phyloP scores from a whole-genome alignment of 2,329 filamentous ascomycete species.

The Talaromyces atroroseus region DNA sequence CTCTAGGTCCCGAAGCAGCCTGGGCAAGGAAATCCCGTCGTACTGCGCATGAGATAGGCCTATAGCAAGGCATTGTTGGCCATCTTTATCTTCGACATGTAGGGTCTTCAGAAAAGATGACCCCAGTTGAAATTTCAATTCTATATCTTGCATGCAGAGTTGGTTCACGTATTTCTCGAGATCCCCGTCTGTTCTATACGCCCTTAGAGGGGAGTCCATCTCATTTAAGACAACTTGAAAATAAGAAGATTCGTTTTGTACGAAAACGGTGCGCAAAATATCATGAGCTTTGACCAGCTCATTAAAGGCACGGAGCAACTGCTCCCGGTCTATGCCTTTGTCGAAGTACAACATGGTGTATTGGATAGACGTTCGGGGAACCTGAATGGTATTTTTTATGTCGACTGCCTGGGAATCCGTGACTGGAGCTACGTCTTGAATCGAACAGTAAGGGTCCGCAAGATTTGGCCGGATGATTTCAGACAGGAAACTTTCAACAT shows the following conservation, averaged over 20 bases:
- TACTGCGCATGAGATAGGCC: conserved; percentile 63
- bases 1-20: conserved; percentile 54
- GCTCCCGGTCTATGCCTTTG: conserved; percentile 41
- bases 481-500: conserved; percentile 34
- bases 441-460: conserved; percentile 41
- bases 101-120: neutral
- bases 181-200: neutral
- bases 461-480: conserved; percentile 46
- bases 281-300: conserved; percentile 54
- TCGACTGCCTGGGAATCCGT: conserved; percentile 56
- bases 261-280: conserved; percentile 60
- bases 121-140: conserved; percentile 1
- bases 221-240: conserved; percentile 52
- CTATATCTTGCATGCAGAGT: neutral
- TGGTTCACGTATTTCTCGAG: neutral
- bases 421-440: conserved; percentile 54
- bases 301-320: conserved; percentile 35
- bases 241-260: conserved; percentile 45
- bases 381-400: conserved; percentile 52
- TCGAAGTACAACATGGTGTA: conserved; percentile 32
- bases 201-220: conserved; percentile 33
- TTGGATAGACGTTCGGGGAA: conserved; percentile 48
- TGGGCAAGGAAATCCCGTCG: conserved; percentile 59
- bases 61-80: conserved; percentile 41
- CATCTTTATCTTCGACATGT: conserved; percentile 14